phyloP scores from a whole-genome alignment of 768 basidiomycete species.

The Hypholoma fasciculare region DNA sequence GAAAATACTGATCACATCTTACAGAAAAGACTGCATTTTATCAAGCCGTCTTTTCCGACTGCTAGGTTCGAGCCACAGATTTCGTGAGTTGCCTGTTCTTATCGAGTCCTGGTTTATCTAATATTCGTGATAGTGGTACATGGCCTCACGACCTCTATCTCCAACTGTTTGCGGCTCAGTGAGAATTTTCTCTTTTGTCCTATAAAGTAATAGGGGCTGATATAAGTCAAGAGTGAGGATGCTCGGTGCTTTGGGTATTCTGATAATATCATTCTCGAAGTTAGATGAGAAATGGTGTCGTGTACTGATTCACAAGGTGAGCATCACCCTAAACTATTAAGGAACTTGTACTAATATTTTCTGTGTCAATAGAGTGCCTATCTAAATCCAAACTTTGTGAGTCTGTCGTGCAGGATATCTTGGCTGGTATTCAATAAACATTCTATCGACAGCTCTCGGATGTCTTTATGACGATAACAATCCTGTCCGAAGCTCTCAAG shows the following conservation, averaged over 20 bases:
- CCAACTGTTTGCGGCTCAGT: constrained; percentile 33
- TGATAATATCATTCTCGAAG: constrained; percentile 39
- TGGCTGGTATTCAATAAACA: neutral
- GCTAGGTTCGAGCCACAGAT: constrained; percentile 43
- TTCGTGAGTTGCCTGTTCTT: constrained; percentile 28
- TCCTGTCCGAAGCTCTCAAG: constrained; percentile 36
- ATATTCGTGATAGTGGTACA: constrained; percentile 27
- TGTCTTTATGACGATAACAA: constrained; percentile 40
- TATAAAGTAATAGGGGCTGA: neutral
- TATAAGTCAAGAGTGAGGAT: constrained; percentile 24
- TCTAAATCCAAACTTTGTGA: constrained; percentile 45
- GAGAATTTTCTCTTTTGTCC: constrained; percentile 3
- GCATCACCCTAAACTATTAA: neutral
- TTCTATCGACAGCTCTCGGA: constrained; percentile 36
- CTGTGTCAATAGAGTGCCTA: constrained; percentile 36
- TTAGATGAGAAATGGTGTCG: constrained; percentile 45
- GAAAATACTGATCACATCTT: neutral
- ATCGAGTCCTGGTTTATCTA: neutral
- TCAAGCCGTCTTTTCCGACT: constrained; percentile 37
- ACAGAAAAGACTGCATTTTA: constrained; percentile 33
- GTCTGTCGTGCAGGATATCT: constrained; percentile 5
- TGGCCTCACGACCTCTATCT: constrained; percentile 43
- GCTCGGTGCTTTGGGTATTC: constrained; percentile 32
- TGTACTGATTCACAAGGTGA: constrained; percentile 39
- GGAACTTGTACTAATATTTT: too few relatives aligned